Evolutionary conservation across 192 early-diverging fungal genomes (phyloP).

Genomic region (Backusella sp.): DNA sequence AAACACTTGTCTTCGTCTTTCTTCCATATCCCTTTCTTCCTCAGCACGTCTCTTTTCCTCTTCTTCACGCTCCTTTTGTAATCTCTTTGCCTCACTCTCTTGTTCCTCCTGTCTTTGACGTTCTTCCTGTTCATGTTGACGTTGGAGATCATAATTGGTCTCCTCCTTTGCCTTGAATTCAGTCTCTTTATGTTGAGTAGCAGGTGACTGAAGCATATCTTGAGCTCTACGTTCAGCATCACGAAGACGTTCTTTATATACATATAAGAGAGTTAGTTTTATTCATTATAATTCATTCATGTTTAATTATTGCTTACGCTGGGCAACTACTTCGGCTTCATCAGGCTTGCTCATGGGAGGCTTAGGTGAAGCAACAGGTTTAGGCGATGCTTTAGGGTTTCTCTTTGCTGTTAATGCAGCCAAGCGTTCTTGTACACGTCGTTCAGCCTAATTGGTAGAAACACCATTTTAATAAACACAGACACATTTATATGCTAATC

Average conservation of each 20-base stretch:
- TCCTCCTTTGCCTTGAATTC: conserved; percentile 27
- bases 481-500: background rate
- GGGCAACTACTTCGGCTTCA: conserved; percentile 28
- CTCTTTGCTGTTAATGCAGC: conserved; percentile 27
- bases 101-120: conserved; percentile 16
- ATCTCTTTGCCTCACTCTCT: conserved; percentile 3
- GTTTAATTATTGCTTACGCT: conserved; percentile 13
- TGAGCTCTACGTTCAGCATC: conserved; percentile 35
- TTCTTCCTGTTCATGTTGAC: conserved; percentile 5
- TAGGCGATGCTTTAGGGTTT: conserved; percentile 8
- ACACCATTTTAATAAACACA: background rate
- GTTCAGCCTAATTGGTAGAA: conserved; percentile 24
- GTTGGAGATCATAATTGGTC: background rate
- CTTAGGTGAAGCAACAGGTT: background rate
- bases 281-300: background rate
- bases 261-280: background rate
- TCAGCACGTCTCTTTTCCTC: conserved; percentile 17
- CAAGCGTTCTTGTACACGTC: conserved; percentile 38
- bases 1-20: conserved; percentile 17
- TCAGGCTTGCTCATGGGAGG: conserved; percentile 24
- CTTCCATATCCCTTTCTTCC: conserved; percentile 10
- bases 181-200: conserved; percentile 32
- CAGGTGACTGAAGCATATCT: conserved; percentile 38
- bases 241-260: conserved; percentile 34
- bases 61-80: conserved; percentile 3